Evolutionary conservation across 805 yeast species (phyloP).

Genomic region (Pichia occidentalis): DNA sequence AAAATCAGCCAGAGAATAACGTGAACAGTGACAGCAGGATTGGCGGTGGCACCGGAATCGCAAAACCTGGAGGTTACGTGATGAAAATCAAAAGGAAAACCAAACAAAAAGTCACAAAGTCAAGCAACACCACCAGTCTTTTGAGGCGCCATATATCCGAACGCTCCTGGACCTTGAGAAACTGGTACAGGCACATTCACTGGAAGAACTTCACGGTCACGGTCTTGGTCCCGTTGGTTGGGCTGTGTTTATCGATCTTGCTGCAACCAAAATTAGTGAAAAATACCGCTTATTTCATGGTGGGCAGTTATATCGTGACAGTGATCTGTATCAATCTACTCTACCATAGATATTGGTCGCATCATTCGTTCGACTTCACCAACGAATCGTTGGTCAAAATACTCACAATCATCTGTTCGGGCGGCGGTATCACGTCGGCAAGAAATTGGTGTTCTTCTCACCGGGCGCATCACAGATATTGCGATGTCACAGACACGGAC

Average conservation of each 20-base stretch:
- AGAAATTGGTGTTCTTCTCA: constrained; percentile 80
- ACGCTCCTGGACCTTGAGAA: constrained; percentile 65
- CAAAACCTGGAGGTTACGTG: constrained; percentile 1
- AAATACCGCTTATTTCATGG: constrained; percentile 42
- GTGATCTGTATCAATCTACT: constrained; percentile 77
- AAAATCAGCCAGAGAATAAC: background rate
- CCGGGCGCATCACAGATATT: constrained; percentile 83
- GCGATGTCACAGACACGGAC: constrained; percentile 75
- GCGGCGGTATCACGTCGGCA: constrained; percentile 70
- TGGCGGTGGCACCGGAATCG: too few relatives aligned
- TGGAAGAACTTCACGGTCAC: constrained; percentile 64
- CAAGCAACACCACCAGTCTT: constrained; percentile 13
- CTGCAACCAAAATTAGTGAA: constrained; percentile 13
- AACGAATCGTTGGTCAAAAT: constrained; percentile 37
- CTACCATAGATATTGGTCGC: constrained; percentile 75
- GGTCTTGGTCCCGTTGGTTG: constrained; percentile 45
- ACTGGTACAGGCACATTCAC: constrained; percentile 68
- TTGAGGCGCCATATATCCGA: constrained; percentile 52
- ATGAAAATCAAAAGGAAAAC: constrained; percentile 28
- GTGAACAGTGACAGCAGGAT: background rate
- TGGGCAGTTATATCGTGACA: constrained; percentile 50
- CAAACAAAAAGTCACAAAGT: constrained; percentile 21
- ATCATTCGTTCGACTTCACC: constrained; percentile 45
- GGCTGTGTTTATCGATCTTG: constrained; percentile 11
- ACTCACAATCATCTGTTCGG: constrained; percentile 58